A percentile compares a stretch with the other conserved stretches of the same genome.
Conservation (phyloP, 176 grass and related monocot genomes). For the Oryza glaberrima region DNA sequence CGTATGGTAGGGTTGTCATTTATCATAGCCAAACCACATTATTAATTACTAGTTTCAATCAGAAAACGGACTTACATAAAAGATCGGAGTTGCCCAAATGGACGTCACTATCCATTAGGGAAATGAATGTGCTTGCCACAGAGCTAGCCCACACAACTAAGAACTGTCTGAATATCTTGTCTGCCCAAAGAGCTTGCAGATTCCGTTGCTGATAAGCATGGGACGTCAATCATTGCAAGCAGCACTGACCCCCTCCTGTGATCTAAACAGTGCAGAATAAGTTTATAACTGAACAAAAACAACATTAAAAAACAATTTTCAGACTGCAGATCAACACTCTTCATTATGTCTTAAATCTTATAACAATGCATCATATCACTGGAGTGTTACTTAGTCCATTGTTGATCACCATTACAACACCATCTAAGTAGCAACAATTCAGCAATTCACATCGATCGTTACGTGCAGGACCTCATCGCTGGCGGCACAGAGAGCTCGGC, state of each 20-base stretch:
- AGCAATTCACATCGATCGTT: not conserved
- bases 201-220: not conserved
- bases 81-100: not conserved
- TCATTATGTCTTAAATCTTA: not conserved
- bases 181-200: not conserved
- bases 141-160: not conserved
- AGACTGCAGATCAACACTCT: not conserved
- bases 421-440: not conserved
- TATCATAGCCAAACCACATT: not conserved
- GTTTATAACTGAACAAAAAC: not conserved
- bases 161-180: not conserved
- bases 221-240: not conserved
- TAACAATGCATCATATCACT: not conserved
- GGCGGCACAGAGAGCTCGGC: constrained; percentile 72
- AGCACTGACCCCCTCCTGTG: not conserved
- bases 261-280: not conserved
- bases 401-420: not conserved
- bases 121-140: not conserved
- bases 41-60: not conserved
- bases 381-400: not conserved
- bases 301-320: not conserved
- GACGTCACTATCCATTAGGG: not conserved
- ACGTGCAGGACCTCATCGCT: constrained; percentile 59
- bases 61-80: not conserved
- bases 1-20: too few relatives aligned